These are phyloP conservation scores for Xanthoceras sorbifolium DNA, from an alignment of 345 rosid species.

Conservation along the genomic window DNA sequence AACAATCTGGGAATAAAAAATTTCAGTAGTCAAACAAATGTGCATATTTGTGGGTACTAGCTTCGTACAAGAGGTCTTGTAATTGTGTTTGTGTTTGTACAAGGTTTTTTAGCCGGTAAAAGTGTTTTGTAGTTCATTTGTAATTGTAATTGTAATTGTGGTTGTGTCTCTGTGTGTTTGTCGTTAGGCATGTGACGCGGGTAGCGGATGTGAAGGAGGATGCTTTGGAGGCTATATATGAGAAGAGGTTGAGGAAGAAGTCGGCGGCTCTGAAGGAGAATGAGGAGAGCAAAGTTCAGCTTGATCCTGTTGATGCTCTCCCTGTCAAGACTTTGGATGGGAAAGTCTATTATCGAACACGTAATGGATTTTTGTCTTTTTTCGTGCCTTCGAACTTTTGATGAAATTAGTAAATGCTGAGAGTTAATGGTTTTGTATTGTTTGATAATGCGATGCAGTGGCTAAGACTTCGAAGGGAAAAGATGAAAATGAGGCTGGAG, in stretches of 20 bases:
- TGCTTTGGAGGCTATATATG: conserved; percentile 75
- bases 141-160: background rate
- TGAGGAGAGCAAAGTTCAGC: conserved; percentile 37
- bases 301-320: conserved; percentile 79
- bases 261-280: conserved; percentile 36
- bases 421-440: conserved; percentile 17
- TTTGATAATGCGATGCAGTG: conserved; percentile 34
- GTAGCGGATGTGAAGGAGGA: conserved; percentile 59
- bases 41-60: background rate
- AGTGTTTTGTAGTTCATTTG: background rate
- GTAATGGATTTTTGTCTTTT: conserved; percentile 29
- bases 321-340: conserved; percentile 90
- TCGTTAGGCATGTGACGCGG: conserved; percentile 62
- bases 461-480: conserved; percentile 28
- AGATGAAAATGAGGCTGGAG: conserved; percentile 24
- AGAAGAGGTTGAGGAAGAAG: conserved; percentile 57
- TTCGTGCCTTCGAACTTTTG: background rate
- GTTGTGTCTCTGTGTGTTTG: background rate
- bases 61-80: background rate
- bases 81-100: background rate
- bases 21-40: background rate
- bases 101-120: no score
- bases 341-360: conserved; percentile 55
- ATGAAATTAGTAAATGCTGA: background rate
- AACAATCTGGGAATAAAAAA: no score